phyloP scores from a whole-genome alignment of 1,284 basidiomycete genomes.

The Leucoagaricus sp. region DNA sequence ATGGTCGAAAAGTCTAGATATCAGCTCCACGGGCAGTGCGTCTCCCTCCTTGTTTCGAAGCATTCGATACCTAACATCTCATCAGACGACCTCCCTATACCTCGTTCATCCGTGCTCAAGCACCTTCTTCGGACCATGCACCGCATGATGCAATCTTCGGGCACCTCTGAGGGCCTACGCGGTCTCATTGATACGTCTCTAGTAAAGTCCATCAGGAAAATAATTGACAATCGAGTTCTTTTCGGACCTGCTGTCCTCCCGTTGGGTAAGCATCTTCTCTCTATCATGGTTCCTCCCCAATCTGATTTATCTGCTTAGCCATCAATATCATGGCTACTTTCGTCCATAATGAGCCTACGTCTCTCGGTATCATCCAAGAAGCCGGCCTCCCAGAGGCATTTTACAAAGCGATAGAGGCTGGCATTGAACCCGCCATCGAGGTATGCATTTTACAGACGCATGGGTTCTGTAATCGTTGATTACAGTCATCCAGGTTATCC shows the following conservation, averaged over 20 bases:
- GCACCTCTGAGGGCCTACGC: conserved; percentile 91
- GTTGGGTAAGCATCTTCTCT: conserved; percentile 52
- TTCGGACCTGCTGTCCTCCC: conserved; percentile 91
- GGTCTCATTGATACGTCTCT: conserved; percentile 94
- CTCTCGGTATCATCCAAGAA: conserved; percentile 91
- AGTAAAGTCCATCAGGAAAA: conserved; percentile 84
- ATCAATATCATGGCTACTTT: conserved; percentile 99
- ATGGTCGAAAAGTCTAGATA: conserved; percentile 33
- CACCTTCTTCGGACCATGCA: conserved; percentile 92
- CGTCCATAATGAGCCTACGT: conserved; percentile 98
- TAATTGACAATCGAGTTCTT: conserved; percentile 79
- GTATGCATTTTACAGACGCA: conserved; percentile 44
- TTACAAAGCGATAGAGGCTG: conserved; percentile 82
- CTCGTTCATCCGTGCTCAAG: conserved; percentile 79
- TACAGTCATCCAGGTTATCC: conserved; percentile 65
- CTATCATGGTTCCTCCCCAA: conserved; percentile 5
- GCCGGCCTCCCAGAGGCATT: conserved; percentile 88
- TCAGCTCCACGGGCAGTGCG: conserved; percentile 2
- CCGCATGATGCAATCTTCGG: conserved; percentile 95
- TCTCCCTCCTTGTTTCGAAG: background rate
- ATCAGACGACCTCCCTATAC: conserved; percentile 63
- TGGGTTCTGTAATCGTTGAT: conserved; percentile 2
- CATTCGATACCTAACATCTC: conserved; percentile 1
- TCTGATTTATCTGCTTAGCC: conserved; percentile 46
- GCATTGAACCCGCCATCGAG: conserved; percentile 88